Evolutionary conservation across 306 rosid species (phyloP), one percentile per base, ranked within the genome.

Genomic region (Potentilla sterilis): DNA sequence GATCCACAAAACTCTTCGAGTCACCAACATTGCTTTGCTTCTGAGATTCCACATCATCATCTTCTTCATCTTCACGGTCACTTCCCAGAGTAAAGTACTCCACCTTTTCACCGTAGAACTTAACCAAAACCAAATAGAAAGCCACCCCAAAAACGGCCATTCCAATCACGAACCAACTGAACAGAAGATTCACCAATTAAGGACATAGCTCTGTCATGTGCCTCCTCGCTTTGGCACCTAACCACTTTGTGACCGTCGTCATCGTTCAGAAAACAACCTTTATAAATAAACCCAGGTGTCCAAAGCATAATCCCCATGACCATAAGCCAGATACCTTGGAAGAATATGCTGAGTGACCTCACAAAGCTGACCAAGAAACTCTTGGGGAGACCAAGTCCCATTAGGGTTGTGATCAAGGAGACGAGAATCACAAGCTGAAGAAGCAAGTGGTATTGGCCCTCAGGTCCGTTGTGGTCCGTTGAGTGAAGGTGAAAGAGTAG

Each of bases 401-500:
- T 8, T 0, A 94, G 80, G 6, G 96, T 67, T 0, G 93, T 86
- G 51, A 66, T 38, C 0, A 95, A 24, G 5, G 90, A 90, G 1
- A 87, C 74, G 0, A 75, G 0, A 34, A 92, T 47, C 0, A 95
- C 16, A 0, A 92, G 65, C 65, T 90, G 95, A 0, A 94, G 66
- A 41, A 94, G 67, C 61, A 86, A 14, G 74, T 95, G 98, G 82
- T 86, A 95, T 32, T 90, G 98, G 6, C 97, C 98, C 59, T 92
- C 96, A 0, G 96, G 96, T 1, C 96, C 97, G 59, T 11, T 74
- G 79, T 95, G 98, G 47, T 91, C 98, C 0, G 97, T 81, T 0
- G 97, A 90, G 86, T 90, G 96, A 21, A 90, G 88, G 58, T 84
- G 93, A 59, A 89, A 92, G 13, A 94, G 92, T 18, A 94, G 87